These are phyloP conservation scores for Fimicolochytrium jonesii DNA, from an alignment of 192 early-diverging fungal species.

Conservation along the genomic window DNA sequence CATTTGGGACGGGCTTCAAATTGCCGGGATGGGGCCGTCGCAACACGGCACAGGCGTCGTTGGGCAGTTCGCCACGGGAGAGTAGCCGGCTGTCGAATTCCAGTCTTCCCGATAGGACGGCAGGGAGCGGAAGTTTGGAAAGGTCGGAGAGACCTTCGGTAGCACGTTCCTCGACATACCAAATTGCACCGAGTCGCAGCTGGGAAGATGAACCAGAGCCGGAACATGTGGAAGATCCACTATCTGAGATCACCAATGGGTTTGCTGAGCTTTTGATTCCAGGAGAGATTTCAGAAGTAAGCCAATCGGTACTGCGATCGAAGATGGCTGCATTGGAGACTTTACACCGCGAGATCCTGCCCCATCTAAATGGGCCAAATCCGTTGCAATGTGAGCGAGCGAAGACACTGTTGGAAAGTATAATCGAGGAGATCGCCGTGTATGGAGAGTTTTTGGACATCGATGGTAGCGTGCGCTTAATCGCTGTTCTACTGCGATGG, in stretches of 20 bases:
- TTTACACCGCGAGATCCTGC: slow-evolving; percentile 3
- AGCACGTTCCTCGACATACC: neutral
- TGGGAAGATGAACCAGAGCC: neutral
- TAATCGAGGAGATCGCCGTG: slow-evolving; percentile 27
- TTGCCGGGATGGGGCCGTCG: slow-evolving; percentile 16
- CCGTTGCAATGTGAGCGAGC: neutral
- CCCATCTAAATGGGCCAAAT: neutral
- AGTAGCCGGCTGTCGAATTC: neutral
- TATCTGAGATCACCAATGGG: neutral
- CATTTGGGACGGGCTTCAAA: slow-evolving; percentile 1
- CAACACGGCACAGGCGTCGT: neutral
- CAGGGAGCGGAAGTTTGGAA: neutral
- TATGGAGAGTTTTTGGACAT: slow-evolving; percentile 39
- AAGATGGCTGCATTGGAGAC: slow-evolving; percentile 6
- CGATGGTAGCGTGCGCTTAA: too few species aligned
- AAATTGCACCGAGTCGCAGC: neutral
- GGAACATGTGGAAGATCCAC: neutral
- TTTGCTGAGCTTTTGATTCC: slow-evolving; percentile 7
- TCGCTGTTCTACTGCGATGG: too few species aligned
- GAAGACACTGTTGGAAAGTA: slow-evolving; percentile 20
- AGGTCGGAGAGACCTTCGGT: neutral
- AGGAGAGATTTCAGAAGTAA: slow-evolving; percentile 14
- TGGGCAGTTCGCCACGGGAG: slow-evolving; percentile 2
- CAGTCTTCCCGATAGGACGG: neutral
- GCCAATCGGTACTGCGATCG: slow-evolving; percentile 9